Conservation (phyloP, 1,284 basidiomycete genomes). For the Puccinia hordei region DNA sequence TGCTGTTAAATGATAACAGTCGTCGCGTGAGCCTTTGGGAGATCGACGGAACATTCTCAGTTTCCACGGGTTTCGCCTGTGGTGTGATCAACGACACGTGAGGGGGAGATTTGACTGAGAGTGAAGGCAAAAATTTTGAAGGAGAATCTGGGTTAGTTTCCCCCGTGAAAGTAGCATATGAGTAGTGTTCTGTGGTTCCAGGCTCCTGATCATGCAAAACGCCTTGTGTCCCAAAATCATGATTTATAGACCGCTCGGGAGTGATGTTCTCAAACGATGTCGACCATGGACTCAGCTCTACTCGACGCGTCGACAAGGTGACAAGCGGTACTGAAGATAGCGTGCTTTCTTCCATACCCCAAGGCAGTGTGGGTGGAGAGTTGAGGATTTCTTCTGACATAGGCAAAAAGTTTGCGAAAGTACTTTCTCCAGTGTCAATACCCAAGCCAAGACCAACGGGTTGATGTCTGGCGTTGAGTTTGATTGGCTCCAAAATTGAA, state of each 20-base stretch:
- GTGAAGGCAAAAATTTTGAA: neutral
- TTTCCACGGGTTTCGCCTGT: neutral
- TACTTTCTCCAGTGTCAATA: slow-evolving; percentile 45
- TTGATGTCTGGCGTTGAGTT: slow-evolving; percentile 2
- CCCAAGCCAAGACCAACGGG: slow-evolving; percentile 43
- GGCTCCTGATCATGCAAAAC: neutral
- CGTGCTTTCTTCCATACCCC: slow-evolving; percentile 5
- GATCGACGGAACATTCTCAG: slow-evolving; percentile 10
- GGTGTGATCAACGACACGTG: neutral
- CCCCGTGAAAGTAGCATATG: neutral
- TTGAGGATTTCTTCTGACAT: neutral
- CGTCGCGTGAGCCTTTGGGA: slow-evolving; percentile 13
- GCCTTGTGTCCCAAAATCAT: neutral
- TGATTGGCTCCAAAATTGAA: slow-evolving; percentile 1
- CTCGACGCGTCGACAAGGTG: slow-evolving; percentile 15
- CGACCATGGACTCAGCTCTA: slow-evolving; percentile 12
- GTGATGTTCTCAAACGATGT: slow-evolving; percentile 10
- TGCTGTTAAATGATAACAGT: slow-evolving; percentile 11
- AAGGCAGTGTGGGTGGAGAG: neutral
- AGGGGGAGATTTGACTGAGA: neutral
- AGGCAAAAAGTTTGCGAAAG: slow-evolving; percentile 24
- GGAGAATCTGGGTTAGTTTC: neutral
- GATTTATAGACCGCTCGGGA: neutral
- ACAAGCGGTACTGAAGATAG: neutral
- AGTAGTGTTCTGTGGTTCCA: neutral